phyloP scores from a whole-genome alignment of 495 filamentous ascomycete species.

The Penicillium nucicola region DNA sequence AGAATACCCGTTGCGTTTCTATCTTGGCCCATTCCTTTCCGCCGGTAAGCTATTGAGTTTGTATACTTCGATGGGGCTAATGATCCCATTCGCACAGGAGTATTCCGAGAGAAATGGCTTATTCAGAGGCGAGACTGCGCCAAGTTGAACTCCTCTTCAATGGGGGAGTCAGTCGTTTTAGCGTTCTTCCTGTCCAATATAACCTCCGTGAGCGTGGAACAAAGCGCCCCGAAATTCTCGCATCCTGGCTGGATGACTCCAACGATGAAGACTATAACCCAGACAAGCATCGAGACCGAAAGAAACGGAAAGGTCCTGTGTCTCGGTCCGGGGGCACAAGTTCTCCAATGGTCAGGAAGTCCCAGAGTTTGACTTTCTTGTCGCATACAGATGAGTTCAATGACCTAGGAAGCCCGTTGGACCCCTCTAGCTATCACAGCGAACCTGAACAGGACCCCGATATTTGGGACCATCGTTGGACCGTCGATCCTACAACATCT shows the following conservation, averaged over 20 bases:
- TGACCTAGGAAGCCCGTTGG: not conserved
- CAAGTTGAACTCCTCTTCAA: not conserved
- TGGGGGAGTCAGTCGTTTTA: not conserved
- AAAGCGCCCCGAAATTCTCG: not conserved
- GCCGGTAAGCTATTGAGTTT: too few species aligned
- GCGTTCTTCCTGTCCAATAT: not conserved
- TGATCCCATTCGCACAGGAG: too few species aligned
- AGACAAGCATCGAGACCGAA: not conserved
- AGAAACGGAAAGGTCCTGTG: not conserved
- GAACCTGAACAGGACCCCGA: not conserved
- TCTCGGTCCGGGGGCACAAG: too few species aligned
- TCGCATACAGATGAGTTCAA: too few species aligned
- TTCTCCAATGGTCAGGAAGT: not conserved
- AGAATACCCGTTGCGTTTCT: too few species aligned
- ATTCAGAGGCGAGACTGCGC: not conserved
- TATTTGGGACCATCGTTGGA: not conserved
- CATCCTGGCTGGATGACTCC: constrained; percentile 14
- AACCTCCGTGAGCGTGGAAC: not conserved
- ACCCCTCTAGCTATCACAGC: not conserved
- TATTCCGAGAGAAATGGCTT: not conserved
- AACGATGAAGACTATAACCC: constrained; percentile 12
- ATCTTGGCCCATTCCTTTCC: too few species aligned
- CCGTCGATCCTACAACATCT: not conserved
- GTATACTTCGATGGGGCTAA: too few species aligned
- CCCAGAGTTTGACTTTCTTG: not conserved